Evolutionary conservation across 1,284 basidiomycete genomes (phyloP), one percentile per base, ranked within the genome.

Genomic region (Ganoderma sp.): DNA sequence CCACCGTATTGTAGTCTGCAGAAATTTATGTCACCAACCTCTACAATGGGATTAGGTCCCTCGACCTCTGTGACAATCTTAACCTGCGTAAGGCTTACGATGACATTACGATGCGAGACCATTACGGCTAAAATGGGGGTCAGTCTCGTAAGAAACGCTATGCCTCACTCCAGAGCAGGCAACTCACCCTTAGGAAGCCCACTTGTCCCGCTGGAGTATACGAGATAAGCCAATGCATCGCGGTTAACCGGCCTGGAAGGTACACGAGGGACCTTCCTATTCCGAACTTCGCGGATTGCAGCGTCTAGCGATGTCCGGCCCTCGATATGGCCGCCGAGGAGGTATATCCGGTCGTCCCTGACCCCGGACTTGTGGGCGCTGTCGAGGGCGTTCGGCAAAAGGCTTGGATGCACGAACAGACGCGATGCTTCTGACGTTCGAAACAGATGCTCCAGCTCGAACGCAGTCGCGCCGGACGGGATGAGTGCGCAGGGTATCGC

Each of bases 181-280:
- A 69, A 76, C 61, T 22, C 42, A 90, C 91, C 91, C 84, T 93
- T 93, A 0, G 92, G 91, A 3, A 89, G 79, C 2, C 92, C 92
- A 67, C 85, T 92, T 0, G 92, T 93, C 41, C 91, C 92, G 72
- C 91, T 93, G 0, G 91, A 93, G 74, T 92, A 92, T 0, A 90
- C 78, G 1, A 94, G 79, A 77, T 93, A 92, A 0, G 90, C 91
- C 1, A 92, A 79, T 0, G 90, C 91, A 71, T 89, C 79, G 43
- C 81, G 83, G 41, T 75, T 81, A 0, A 86, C 90, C 0, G 83
- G 81, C 48, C 81, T 82, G 19, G 87, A 78, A 1, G 80, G 78
- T 1, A 86, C 73, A 2, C 80, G 75, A 7, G 85, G 81, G 2
- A 85, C 72, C 0, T 79, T 79, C 37, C 80, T 81, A 19, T 67